A percentile compares a stretch with the other conserved stretches of the same genome.
phyloP scores from a whole-genome alignment of 805 yeast genomes.

The Teunomyces funiuensis region DNA sequence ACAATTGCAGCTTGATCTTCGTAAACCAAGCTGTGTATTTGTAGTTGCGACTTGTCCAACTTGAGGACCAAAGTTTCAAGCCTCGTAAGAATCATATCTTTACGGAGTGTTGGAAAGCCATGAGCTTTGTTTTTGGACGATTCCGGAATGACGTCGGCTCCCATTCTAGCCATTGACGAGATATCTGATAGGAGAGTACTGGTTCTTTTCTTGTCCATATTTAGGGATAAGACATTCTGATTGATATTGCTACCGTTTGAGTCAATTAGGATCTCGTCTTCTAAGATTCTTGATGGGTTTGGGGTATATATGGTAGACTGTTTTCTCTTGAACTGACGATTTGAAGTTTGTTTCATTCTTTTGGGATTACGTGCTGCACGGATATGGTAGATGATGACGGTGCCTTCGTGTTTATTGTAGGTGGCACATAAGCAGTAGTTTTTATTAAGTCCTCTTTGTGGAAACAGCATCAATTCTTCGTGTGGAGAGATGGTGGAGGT shows the following conservation, averaged over 20 bases:
- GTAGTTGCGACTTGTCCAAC: slow-evolving; percentile 30
- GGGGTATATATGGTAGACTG: slow-evolving; percentile 39
- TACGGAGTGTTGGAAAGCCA: slow-evolving; percentile 44
- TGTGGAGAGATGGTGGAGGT: slow-evolving; percentile 59
- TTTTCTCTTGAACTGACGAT: slow-evolving; percentile 21
- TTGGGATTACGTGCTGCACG: slow-evolving; percentile 30
- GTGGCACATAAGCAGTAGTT: slow-evolving; percentile 53
- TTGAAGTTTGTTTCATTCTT: slow-evolving; percentile 10
- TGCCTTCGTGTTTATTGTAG: slow-evolving; percentile 44
- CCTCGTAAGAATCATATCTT: slow-evolving; percentile 70
- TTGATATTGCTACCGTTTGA: slow-evolving; percentile 6
- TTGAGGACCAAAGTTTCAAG: slow-evolving; percentile 44
- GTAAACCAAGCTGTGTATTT: slow-evolving; percentile 39
- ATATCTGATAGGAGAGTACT: slow-evolving; percentile 43
- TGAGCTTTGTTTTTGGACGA: slow-evolving; percentile 18
- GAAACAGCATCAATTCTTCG: slow-evolving; percentile 60
- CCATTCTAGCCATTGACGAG: slow-evolving; percentile 47
- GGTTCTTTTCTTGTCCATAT: slow-evolving; percentile 44
- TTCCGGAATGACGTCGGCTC: slow-evolving; percentile 35
- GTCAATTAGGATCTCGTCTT: slow-evolving; percentile 31
- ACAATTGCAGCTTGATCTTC: slow-evolving; percentile 63
- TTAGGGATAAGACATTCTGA: slow-evolving; percentile 30
- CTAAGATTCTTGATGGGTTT: slow-evolving; percentile 41
- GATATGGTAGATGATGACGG: slow-evolving; percentile 55
- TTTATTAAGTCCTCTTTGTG: slow-evolving; percentile 36